These are phyloP conservation scores for Cryptococcus floricola DNA, from an alignment of 1,284 basidiomycete genomes.

Conservation along the genomic window DNA sequence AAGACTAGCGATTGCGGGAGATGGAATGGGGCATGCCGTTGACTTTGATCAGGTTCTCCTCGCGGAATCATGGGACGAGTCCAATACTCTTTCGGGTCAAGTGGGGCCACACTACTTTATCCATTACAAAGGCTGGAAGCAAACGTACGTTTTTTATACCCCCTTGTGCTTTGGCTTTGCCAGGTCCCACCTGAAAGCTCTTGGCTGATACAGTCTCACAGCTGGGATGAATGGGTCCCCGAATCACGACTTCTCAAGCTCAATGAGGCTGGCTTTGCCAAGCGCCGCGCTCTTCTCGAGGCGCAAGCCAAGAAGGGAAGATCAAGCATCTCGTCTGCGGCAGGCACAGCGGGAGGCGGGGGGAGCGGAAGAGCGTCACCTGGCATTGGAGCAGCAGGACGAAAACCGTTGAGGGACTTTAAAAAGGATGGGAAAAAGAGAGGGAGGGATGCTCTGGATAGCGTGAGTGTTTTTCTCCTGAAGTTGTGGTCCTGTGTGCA, in stretches of 20 bases:
- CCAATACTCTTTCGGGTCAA: conserved; percentile 61
- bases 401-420: conserved; percentile 34
- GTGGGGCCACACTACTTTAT: conserved; percentile 85
- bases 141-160: conserved; percentile 61
- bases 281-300: conserved; percentile 59
- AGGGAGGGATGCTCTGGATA: conserved; percentile 46
- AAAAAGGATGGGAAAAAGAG: conserved; percentile 51
- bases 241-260: conserved; percentile 75
- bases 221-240: conserved; percentile 99
- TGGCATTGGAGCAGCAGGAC: conserved; percentile 14
- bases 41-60: conserved; percentile 62
- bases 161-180: background rate
- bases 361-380: conserved; percentile 15
- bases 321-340: conserved; percentile 12
- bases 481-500: background rate
- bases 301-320: conserved; percentile 46
- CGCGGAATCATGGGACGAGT: conserved; percentile 68
- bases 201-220: conserved; percentile 40
- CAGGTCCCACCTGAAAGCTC: background rate
- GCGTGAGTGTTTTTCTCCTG: conserved; percentile 25
- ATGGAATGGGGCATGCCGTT: conserved; percentile 1
- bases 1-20: conserved; percentile 4
- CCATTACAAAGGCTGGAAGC: conserved; percentile 99
- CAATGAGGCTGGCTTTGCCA: conserved; percentile 77
- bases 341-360: conserved; percentile 1